phyloP scores from a whole-genome alignment of 192 early-diverging fungal species.

The Dispira parvispora region DNA sequence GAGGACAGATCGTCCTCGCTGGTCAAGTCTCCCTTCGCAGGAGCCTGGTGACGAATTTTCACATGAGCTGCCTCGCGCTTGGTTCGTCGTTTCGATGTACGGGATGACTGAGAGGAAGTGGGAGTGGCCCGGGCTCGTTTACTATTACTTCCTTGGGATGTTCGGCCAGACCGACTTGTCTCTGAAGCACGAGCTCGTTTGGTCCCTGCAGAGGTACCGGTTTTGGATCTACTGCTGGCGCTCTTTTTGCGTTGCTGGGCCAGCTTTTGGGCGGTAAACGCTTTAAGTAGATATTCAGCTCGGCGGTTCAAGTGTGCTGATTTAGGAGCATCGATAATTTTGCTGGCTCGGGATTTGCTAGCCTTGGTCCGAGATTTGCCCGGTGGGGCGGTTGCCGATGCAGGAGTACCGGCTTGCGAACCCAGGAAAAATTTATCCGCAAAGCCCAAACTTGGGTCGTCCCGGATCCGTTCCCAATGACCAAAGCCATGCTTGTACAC shows the following conservation, averaged over 20 bases:
- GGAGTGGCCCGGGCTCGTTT: constrained; percentile 5
- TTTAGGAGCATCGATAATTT: constrained; percentile 50
- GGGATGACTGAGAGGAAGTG: not conserved
- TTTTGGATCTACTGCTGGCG: constrained; percentile 13
- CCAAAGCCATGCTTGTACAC: constrained; percentile 90
- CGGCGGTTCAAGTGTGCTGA: constrained; percentile 71
- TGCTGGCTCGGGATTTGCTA: constrained; percentile 15
- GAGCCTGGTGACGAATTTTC: constrained; percentile 6
- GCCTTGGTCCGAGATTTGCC: not conserved
- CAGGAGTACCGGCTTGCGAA: not conserved
- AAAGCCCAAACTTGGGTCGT: constrained; percentile 63
- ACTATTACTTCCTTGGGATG: not conserved
- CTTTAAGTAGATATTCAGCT: constrained; percentile 80
- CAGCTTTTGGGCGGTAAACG: constrained; percentile 50
- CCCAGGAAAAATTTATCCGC: constrained; percentile 71
- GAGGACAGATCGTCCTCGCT: not conserved
- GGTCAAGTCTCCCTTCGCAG: constrained; percentile 4
- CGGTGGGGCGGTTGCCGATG: not conserved
- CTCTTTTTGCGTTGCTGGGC: constrained; percentile 16
- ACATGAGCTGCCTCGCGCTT: constrained; percentile 8
- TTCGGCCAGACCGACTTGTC: constrained; percentile 4
- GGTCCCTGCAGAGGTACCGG: constrained; percentile 11
- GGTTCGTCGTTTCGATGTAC: not conserved
- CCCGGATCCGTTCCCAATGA: constrained; percentile 71
- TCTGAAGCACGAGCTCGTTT: constrained; percentile 9